These are phyloP conservation scores for Amesomyces nigricolor DNA, from an alignment of 2,329 filamentous ascomycete genomes.

Conservation along the genomic window DNA sequence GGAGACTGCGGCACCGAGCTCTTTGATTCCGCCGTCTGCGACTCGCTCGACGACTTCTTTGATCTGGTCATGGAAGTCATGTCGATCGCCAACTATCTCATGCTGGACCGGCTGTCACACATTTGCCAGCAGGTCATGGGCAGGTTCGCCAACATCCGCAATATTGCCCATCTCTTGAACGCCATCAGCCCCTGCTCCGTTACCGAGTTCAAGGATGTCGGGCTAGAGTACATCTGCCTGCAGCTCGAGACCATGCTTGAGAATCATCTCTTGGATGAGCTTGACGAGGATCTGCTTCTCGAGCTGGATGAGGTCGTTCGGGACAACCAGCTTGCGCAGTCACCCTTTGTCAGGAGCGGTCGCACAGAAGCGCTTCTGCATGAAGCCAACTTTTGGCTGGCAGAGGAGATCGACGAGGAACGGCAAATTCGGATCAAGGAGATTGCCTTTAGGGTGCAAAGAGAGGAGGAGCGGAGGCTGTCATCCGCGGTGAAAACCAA, in stretches of 20 bases:
- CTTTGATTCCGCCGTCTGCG: constrained; percentile 69
- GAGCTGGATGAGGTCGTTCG: constrained; percentile 78
- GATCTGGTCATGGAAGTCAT: constrained; percentile 90
- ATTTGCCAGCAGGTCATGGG: constrained; percentile 83
- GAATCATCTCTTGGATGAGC: constrained; percentile 76
- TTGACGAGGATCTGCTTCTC: constrained; percentile 75
- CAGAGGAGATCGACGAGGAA: constrained; percentile 62
- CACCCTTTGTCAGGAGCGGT: constrained; percentile 72
- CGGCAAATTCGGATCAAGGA: constrained; percentile 66
- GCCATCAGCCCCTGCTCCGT: constrained; percentile 79
- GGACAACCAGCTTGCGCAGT: constrained; percentile 71
- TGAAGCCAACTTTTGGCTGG: constrained; percentile 58
- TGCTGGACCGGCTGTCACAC: constrained; percentile 86
- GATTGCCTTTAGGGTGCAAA: constrained; percentile 63
- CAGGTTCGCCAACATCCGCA: constrained; percentile 77
- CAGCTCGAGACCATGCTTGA: constrained; percentile 90
- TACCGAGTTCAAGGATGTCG: constrained; percentile 78
- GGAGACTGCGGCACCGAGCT: constrained; percentile 73
- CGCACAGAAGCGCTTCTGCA: constrained; percentile 61
- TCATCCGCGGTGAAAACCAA: constrained; percentile 56
- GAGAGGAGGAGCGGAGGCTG: constrained; percentile 58
- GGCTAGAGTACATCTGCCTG: constrained; percentile 83
- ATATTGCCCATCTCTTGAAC: constrained; percentile 79
- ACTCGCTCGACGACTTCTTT: constrained; percentile 74
- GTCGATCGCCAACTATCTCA: constrained; percentile 84